Evolutionary conservation across 2,329 filamentous ascomycete species (phyloP).

Genomic region (Alternaria ventricosa): DNA sequence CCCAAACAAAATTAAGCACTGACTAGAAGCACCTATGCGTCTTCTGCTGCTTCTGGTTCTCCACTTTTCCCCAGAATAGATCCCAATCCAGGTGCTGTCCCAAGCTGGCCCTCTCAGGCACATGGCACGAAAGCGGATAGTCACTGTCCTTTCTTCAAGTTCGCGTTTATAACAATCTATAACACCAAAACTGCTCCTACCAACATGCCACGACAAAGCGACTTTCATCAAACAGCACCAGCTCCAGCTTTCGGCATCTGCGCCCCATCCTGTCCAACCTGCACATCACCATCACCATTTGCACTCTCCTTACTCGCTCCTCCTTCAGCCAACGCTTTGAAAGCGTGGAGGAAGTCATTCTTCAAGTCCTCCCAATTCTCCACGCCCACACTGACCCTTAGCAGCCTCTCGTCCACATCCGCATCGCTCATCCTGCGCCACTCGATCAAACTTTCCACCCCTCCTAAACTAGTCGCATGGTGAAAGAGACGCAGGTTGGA

Average conservation of each 20-base stretch:
- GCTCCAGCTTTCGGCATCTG: constrained; percentile 20
- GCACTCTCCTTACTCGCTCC: neutral
- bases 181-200: neutral
- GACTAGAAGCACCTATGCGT: neutral
- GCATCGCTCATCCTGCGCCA: constrained; percentile 91
- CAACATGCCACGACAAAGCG: neutral
- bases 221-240: constrained; percentile 30
- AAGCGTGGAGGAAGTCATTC: constrained; percentile 65
- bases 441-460: constrained; percentile 95
- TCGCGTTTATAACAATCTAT: neutral
- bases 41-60: neutral
- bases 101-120: neutral
- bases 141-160: neutral
- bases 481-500: constrained; percentile 84
- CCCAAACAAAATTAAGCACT: neutral
- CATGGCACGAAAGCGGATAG: neutral
- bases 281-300: constrained; percentile 16
- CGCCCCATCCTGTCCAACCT: constrained; percentile 31
- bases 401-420: constrained; percentile 71
- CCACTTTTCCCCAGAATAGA: neutral
- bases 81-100: neutral
- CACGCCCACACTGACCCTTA: constrained; percentile 85
- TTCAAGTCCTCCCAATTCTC: constrained; percentile 86
- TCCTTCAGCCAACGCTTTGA: constrained; percentile 25
- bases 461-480: constrained; percentile 91